Percentiles rank a stretch among this genome's conserved stretches.
phyloP scores from a whole-genome alignment of 495 filamentous ascomycete species.

The Penicillium salamii region DNA sequence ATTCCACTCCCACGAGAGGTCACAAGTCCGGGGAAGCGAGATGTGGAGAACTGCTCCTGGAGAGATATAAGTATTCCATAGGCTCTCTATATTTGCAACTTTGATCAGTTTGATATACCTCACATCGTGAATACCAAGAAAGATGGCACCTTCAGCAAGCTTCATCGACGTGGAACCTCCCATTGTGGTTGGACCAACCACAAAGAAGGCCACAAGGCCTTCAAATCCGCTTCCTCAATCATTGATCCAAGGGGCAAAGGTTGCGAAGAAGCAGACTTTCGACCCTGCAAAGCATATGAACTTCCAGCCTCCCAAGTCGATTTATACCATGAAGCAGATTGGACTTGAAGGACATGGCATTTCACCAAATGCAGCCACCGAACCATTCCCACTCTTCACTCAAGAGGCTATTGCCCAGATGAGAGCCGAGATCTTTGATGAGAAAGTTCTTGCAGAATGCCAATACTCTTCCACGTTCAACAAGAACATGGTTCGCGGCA shows the following conservation, averaged over 20 bases:
- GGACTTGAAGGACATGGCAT: constrained; percentile 53
- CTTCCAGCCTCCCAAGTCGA: constrained; percentile 7
- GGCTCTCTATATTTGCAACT: too few relatives aligned
- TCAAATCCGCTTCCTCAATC: constrained; percentile 6
- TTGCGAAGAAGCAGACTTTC: background rate
- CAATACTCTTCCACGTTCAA: constrained; percentile 60
- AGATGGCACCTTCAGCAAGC: constrained; percentile 3
- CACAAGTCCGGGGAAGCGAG: too few relatives aligned
- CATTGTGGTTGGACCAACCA: constrained; percentile 7
- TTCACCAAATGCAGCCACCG: constrained; percentile 63
- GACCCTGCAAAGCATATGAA: constrained; percentile 13
- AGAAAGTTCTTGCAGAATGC: constrained; percentile 59
- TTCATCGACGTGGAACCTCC: background rate
- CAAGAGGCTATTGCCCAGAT: constrained; percentile 60
- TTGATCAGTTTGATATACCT: too few relatives aligned
- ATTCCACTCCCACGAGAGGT: too few relatives aligned
- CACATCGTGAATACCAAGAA: too few relatives aligned
- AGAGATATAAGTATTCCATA: too few relatives aligned
- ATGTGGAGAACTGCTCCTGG: too few relatives aligned
- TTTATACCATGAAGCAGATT: constrained; percentile 55
- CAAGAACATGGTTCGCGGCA: constrained; percentile 61
- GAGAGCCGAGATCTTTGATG: constrained; percentile 59
- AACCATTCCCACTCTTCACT: constrained; percentile 68
- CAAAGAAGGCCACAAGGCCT: constrained; percentile 13
- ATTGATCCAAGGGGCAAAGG: constrained; percentile 9